These are phyloP conservation scores for Candolleomyces eurysporus DNA, from an alignment of 768 basidiomycete genomes.

Conservation along the genomic window DNA sequence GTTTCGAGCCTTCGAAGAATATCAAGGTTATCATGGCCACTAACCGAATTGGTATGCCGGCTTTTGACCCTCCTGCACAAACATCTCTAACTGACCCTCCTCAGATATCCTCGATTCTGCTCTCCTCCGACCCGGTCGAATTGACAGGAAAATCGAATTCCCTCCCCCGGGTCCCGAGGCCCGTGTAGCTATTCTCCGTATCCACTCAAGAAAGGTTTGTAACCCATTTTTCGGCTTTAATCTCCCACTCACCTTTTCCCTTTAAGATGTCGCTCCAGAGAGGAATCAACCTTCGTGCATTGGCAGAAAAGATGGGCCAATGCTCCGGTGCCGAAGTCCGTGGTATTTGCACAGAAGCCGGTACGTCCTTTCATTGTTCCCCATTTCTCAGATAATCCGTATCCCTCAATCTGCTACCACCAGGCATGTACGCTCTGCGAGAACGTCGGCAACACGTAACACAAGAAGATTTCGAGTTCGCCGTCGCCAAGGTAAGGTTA, in stretches of 20 bases:
- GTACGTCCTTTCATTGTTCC: constrained; percentile 35
- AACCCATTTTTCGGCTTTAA: neutral
- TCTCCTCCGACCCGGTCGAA: constrained; percentile 89
- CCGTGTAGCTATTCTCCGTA: constrained; percentile 93
- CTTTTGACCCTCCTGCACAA: neutral
- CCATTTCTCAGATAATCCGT: neutral
- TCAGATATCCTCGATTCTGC: constrained; percentile 93
- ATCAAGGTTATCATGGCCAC: constrained; percentile 98
- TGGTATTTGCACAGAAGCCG: constrained; percentile 97
- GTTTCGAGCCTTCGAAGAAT: constrained; percentile 96
- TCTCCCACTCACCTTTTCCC: neutral
- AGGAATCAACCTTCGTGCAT: constrained; percentile 92
- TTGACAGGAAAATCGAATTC: constrained; percentile 97
- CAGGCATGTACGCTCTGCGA: constrained; percentile 94
- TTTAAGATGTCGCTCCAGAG: constrained; percentile 93
- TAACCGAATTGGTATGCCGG: constrained; percentile 79
- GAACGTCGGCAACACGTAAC: constrained; percentile 97
- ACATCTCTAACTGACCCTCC: neutral
- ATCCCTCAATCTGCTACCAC: neutral
- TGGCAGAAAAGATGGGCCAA: constrained; percentile 99
- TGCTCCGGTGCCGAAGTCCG: constrained; percentile 97
- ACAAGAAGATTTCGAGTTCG: constrained; percentile 98
- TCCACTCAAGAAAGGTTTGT: constrained; percentile 88
- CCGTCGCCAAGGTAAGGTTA: constrained; percentile 80
- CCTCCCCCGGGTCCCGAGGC: constrained; percentile 97